Base-by-base conservation (phyloP, 257 asterid genomes). In the Salvia rosmarinus region DNA sequence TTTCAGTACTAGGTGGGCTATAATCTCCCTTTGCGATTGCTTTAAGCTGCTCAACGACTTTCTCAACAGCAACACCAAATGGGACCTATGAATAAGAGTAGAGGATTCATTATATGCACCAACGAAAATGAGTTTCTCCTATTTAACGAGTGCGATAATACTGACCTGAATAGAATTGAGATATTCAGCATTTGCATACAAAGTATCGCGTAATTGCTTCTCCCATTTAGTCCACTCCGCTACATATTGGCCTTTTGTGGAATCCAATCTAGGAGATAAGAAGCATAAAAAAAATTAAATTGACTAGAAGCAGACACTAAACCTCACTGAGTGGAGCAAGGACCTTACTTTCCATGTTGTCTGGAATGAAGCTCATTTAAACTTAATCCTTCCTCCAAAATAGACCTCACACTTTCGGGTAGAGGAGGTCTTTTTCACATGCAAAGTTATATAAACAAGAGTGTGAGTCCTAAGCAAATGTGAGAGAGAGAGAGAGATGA, bases 221-320 rank as follows among this genome's bases (percentile, higher is more conserved):
- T 94, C 99, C 99, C 99, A 94, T 69, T 86, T 85, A 34, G 82
- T 78, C 99, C 99, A 91, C 80, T 88, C 96, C 57, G 60, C 65
- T 6, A 82, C 87, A 70, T 85, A 91, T 58, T 90, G 67, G 76
- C 97, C 99, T 86, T 94, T 94, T 54, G 83, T 74, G 32, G 99
- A 82, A 69, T 91, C 99, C 86, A 80, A 46, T 76, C 99, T 94
- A 82, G 67, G 71, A 78, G 72, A 75, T 76, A 43, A 12, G 40
- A 71, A 34, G 55, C 42, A 52, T 11, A 56, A 40, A 17, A 65
- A n/a, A 39, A 46, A 32, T 59, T 57, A 64, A 70, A 77, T 56
- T 43, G 19, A 44, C 50, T 59, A 40, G 73, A 52, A 68, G 30
- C 34, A 32, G 61, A 21, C 54, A 43, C 25, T 37, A 47, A 5